A percentile compares a stretch with the other conserved stretches of the same genome.
phyloP scores from a whole-genome alignment of 305 asterid species.

The Fraxinus floribunda region DNA sequence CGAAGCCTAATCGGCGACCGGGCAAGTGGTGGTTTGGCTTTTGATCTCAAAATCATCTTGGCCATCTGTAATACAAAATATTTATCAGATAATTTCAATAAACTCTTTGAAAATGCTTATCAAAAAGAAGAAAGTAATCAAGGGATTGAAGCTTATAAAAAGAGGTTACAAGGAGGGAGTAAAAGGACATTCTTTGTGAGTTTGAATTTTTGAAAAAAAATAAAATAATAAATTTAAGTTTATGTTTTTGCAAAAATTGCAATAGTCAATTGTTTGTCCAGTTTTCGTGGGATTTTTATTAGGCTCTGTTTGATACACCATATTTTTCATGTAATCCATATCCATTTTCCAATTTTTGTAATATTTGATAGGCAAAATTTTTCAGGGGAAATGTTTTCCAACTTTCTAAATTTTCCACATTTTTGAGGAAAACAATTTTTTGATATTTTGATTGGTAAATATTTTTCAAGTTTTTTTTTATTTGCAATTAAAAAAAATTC shows the following conservation, averaged over 20 bases:
- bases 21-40: slow-evolving; percentile 72
- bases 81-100: too few relatives aligned
- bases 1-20: slow-evolving; percentile 75
- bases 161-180: neutral
- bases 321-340: too few relatives aligned
- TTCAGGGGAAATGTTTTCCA: too few relatives aligned
- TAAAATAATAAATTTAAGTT: neutral
- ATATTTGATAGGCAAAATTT: too few relatives aligned
- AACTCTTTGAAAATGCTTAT: neutral
- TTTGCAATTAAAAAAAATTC: too few relatives aligned
- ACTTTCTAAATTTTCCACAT: too few relatives aligned
- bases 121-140: neutral
- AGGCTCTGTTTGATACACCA: too few relatives aligned
- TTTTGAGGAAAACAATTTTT: too few relatives aligned
- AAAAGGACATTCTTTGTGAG: neutral
- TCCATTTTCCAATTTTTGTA: too few relatives aligned
- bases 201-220: neutral
- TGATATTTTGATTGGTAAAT: too few relatives aligned
- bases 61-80: slow-evolving; percentile 8
- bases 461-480: too few relatives aligned
- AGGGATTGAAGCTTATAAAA: neutral
- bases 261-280: neutral
- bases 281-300: neutral
- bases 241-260: neutral
- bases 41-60: slow-evolving; percentile 63